Evolutionary conservation across 306 rosid genomes (phyloP), one percentile per base, ranked within the genome.

Genomic region (Gynostemma pentaphyllum): DNA sequence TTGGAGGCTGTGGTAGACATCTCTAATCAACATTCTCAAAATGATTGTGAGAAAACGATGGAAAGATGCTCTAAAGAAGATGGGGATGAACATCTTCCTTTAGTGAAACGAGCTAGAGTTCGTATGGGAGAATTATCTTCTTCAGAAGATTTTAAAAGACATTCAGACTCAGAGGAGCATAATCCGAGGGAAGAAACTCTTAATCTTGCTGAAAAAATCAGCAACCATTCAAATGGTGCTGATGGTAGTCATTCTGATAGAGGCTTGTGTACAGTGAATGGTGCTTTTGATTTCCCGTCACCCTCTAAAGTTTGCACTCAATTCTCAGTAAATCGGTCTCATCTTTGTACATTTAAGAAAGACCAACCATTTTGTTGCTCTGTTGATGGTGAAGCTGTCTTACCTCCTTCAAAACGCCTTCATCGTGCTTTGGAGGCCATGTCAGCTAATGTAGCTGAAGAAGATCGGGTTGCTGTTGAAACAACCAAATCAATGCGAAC

Each of bases 341-440:
- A 75, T 48, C 76, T 59, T 48, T 74, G 79, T 72, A 82, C 74
- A 69, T 50, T 70, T 42, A 80, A 80, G 74, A 85, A 81, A 63
- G 95, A 85, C 45, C 92, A 85, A 67, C 75, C 85, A 62, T 72
- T 83, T 74, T 74, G 87, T 74, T 77, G 75, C 73, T 79, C 78
- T 0, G 77, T 82, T 60, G 95, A 85, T 54, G 87, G 78, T 22
- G 98, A 91, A 82, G 90, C 98, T 64, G 88, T 80, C 77, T 82
- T 91, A 64, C 98, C 98, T 27, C 98, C 96, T 12, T 85, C 98
- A 22, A 91, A 91, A 78, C 92, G 96, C 27, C 96, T 88, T 28
- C 96, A 91, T 70, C 98, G 96, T 36, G 98, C 98, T 75, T 74
- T 91, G 53, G 96, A 91, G 83, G 98, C 98, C 53, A 91, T 88